Base-by-base conservation (phyloP, 148 eudicot genomes). In the Vaccinium darrowii region DNA sequence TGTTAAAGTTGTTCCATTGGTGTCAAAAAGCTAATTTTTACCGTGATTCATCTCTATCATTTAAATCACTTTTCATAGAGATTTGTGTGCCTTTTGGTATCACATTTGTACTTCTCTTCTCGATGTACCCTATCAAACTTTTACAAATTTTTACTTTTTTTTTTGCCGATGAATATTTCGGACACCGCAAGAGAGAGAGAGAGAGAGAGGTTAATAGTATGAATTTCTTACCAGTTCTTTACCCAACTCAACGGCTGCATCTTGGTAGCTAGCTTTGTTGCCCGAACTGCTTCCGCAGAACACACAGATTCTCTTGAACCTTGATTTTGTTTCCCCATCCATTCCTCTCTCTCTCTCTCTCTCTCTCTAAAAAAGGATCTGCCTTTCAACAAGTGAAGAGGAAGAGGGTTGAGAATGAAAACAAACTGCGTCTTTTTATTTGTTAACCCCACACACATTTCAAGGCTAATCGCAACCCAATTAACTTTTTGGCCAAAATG, bases 271-370 rank as follows among this genome's bases (percentile, higher is more conserved):
- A 23, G 90, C 67, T 87, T 92, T 92, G 58, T 87, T 92, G 21
- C 94, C 94, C 1, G 93, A 82, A 81, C 92, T 90, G 86, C 92
- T 90, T 4, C 94, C 94, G 73, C 94, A 92, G 82, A 89, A 92
- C 4, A 92, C 94, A 83, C 94, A 92, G 5, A 92, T 87, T 81
- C 92, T 88, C 75, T 79, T 87, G 84, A 92, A 92, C 82, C 88
- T 91, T 19, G 94, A 92, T 49, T 57, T 81, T 57, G 18, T 81
- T 57, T 83, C 87, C 18, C 47, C 86, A 33, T 82, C 90, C 86
- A 87, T 84, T 57, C 53, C 39, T 25, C 33, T 65, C 33, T n/a
- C 72, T 65, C 74, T 69, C 39, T 11, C 72, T 65, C 0, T 7
- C 73, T 67, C 39, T 11, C 71, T 65, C 0, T 7, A 77, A 53